Evolutionary conservation across 2,329 filamentous ascomycete species (phyloP).

Genomic region (Pseudogymnoascus sp.): DNA sequence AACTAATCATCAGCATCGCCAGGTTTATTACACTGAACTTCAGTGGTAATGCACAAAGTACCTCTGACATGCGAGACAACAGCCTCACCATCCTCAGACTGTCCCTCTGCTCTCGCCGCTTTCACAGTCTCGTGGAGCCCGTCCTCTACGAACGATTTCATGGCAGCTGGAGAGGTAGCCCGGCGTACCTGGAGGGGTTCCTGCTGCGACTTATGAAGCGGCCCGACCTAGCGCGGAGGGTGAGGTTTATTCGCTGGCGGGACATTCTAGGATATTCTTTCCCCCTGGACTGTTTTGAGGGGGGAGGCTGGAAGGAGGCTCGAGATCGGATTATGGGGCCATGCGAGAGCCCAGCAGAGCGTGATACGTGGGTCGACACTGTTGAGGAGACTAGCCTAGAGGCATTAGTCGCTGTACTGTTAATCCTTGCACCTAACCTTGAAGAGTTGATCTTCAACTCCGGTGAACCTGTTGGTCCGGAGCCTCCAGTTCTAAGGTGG

Average conservation of each 20-base stretch:
- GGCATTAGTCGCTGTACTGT: background rate
- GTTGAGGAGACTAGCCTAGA: background rate
- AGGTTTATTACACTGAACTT: background rate
- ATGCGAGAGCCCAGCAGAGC: background rate
- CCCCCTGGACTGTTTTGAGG: background rate
- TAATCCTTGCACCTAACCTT: background rate
- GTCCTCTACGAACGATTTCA: background rate
- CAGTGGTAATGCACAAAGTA: background rate
- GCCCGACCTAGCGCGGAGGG: background rate
- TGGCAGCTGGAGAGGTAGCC: background rate
- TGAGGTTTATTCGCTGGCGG: background rate
- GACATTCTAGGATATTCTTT: background rate
- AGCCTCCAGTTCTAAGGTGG: background rate
- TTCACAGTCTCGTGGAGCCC: background rate
- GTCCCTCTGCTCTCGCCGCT: background rate
- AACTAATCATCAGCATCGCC: background rate
- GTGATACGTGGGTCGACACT: background rate
- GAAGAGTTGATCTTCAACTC: background rate
- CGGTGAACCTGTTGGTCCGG: background rate
- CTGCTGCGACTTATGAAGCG: background rate
- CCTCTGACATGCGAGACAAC: background rate
- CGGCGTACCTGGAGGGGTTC: background rate
- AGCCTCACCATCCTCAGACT: background rate
- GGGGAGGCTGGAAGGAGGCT: background rate
- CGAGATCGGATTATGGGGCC: background rate